Conservation (phyloP, 192 early-diverging fungal genomes). For the Nowakowskiella sp. region DNA sequence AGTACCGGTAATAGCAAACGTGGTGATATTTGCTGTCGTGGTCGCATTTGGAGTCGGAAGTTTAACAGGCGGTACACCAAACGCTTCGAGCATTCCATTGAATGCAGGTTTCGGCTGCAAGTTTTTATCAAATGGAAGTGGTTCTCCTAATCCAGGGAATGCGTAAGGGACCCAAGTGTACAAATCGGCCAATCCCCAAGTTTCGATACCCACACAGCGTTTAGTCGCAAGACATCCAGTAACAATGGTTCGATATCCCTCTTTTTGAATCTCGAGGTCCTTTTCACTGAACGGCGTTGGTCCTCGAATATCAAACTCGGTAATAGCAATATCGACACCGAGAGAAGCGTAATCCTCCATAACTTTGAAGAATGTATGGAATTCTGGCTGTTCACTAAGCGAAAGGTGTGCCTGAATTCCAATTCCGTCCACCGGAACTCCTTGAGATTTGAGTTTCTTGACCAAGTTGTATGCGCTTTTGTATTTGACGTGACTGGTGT, state of each 20-base stretch:
- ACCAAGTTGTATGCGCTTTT: conserved; percentile 16
- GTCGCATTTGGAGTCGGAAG: too few relatives aligned
- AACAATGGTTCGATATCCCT: conserved; percentile 11
- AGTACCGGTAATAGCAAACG: too few relatives aligned
- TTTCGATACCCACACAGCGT: conserved; percentile 12
- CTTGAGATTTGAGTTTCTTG: conserved; percentile 10
- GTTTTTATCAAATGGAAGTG: conserved; percentile 11
- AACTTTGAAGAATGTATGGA: too few relatives aligned
- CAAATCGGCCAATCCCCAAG: conserved; percentile 10
- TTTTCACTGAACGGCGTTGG: conserved; percentile 1
- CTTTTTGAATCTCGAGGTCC: conserved; percentile 7
- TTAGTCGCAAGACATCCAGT: conserved; percentile 10
- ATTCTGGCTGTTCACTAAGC: too few relatives aligned
- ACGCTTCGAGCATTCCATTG: too few relatives aligned
- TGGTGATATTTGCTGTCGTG: too few relatives aligned
- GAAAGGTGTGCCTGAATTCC: conserved; percentile 21
- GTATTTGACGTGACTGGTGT: conserved; percentile 14
- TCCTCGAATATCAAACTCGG: conserved; percentile 14
- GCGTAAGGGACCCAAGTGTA: conserved; percentile 17
- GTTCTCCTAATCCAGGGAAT: conserved; percentile 11
- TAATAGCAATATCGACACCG: conserved; percentile 14
- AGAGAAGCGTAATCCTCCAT: too few relatives aligned
- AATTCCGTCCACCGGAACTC: conserved; percentile 25
- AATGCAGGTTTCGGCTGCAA: too few relatives aligned
- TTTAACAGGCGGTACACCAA: too few relatives aligned